A percentile compares a stretch with the other conserved stretches of the same genome.
Evolutionary conservation across 352 stramenopile species (phyloP).

Genomic region (Phytophthora palmivora): DNA sequence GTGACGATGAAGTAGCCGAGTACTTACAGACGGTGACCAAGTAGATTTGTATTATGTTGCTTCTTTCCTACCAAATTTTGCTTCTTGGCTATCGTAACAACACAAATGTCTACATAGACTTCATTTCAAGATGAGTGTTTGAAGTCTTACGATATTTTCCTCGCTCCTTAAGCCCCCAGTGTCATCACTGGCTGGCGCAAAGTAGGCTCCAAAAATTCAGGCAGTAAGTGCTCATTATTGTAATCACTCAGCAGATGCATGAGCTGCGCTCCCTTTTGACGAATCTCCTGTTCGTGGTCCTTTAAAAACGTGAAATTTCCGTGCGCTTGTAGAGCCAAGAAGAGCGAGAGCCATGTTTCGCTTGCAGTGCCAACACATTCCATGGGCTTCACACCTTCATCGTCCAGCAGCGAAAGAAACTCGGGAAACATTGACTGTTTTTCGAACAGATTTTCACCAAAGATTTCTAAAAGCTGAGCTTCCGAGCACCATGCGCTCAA

Average conservation of each 20-base stretch:
- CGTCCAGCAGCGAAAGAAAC: constrained; percentile 37
- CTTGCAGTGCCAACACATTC: constrained; percentile 48
- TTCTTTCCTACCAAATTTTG: constrained; percentile 4
- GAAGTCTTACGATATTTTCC: neutral
- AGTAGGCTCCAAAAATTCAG: constrained; percentile 33
- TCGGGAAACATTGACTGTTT: constrained; percentile 37
- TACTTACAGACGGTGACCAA: constrained; percentile 57
- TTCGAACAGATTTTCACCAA: constrained; percentile 46
- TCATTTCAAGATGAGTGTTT: constrained; percentile 6
- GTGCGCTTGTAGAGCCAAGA: constrained; percentile 32
- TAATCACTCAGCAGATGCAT: constrained; percentile 41
- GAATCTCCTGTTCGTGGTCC: constrained; percentile 22
- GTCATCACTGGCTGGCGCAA: constrained; percentile 30
- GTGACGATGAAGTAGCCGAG: constrained; percentile 75
- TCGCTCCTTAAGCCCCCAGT: constrained; percentile 3
- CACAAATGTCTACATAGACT: constrained; percentile 27
- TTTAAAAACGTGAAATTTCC: constrained; percentile 32
- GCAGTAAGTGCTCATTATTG: constrained; percentile 42
- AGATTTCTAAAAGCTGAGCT: constrained; percentile 32
- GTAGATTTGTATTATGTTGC: constrained; percentile 36
- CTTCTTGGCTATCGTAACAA: neutral
- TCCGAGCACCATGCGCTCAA: constrained; percentile 45
- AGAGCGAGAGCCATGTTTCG: constrained; percentile 49
- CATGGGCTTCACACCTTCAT: constrained; percentile 50
- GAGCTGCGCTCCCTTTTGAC: constrained; percentile 27